Conservation (phyloP, 2,329 filamentous ascomycete species). For the Grosmannia serpens region DNA sequence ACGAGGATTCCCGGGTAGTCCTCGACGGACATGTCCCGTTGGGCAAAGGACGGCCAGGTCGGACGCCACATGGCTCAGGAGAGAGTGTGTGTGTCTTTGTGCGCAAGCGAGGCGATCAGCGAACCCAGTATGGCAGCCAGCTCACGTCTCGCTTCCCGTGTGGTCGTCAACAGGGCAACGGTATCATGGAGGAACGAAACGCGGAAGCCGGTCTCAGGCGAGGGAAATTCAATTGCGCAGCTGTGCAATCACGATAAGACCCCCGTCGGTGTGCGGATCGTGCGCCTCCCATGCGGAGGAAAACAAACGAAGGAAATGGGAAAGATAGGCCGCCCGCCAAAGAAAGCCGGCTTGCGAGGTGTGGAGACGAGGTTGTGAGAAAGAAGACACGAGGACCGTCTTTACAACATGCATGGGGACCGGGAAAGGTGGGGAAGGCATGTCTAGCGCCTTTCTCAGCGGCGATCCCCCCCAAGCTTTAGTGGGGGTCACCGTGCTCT, state of each 20-base stretch:
- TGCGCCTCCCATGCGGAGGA: too few relatives aligned
- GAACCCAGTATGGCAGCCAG: background rate
- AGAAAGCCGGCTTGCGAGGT: background rate
- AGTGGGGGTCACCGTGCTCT: background rate
- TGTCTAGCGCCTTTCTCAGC: background rate
- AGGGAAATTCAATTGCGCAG: background rate
- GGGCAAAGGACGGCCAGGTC: background rate
- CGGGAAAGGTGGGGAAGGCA: background rate
- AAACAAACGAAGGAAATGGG: background rate
- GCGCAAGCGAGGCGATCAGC: background rate
- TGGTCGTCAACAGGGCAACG: too few relatives aligned
- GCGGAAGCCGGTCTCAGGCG: background rate
- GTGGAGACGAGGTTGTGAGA: background rate
- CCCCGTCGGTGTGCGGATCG: background rate
- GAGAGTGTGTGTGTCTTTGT: background rate
- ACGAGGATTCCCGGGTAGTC: constrained; percentile 41
- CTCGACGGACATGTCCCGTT: constrained; percentile 31
- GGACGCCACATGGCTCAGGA: background rate
- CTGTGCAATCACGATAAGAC: background rate
- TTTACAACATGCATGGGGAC: background rate
- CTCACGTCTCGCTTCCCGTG: too few relatives aligned
- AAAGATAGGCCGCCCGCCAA: background rate
- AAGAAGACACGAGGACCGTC: background rate
- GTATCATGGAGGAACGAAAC: background rate
- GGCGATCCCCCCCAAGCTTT: background rate